Conservation (phyloP, 495 filamentous ascomycete species). For the Trichoderma virens region DNA sequence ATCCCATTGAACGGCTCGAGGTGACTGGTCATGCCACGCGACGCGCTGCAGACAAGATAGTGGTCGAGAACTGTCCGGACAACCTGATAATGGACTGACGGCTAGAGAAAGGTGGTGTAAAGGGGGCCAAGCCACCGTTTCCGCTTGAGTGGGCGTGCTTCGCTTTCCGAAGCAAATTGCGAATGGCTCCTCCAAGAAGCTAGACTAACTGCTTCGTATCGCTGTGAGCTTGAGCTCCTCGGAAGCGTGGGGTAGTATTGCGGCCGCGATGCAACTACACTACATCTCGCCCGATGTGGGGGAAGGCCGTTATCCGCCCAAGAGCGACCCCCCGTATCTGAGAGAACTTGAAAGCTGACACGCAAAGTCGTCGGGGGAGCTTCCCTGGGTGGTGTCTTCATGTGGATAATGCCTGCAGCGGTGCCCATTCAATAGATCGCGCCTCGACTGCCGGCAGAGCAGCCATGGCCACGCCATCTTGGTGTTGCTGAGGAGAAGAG, state of each 20-base stretch:
- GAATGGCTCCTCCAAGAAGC: background rate
- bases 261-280: background rate
- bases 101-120: background rate
- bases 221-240: background rate
- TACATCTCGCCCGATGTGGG: background rate
- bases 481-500: conserved; percentile 4
- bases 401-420: background rate
- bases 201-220: background rate
- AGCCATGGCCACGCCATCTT: background rate
- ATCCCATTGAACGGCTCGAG: too few relatives aligned
- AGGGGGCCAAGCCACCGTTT: background rate
- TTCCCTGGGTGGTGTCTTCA: background rate
- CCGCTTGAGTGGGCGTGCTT: background rate
- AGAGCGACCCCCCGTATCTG: background rate
- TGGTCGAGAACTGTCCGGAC: background rate
- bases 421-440: conserved; percentile 2
- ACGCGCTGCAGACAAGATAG: background rate
- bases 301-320: background rate
- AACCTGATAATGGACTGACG: background rate
- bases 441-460: conserved; percentile 4
- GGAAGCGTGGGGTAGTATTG: background rate
- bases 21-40: background rate
- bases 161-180: background rate
- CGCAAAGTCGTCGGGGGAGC: background rate
- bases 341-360: background rate